Conservation (phyloP, 768 basidiomycete genomes). For the Termitomyces sp. region DNA sequence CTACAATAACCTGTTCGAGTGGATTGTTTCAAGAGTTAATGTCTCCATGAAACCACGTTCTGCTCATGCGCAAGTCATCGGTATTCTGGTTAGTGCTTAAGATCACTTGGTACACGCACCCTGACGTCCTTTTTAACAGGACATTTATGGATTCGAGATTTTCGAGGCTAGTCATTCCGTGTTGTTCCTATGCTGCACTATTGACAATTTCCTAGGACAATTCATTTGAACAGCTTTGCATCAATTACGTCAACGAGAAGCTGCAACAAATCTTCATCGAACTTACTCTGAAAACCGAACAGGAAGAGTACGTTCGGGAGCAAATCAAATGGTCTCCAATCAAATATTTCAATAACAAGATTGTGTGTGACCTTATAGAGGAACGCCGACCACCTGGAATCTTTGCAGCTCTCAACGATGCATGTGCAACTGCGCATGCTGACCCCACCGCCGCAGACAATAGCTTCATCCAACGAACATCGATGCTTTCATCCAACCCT, state of each 20-base stretch:
- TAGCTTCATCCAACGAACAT: constrained; percentile 91
- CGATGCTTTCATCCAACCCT: constrained; percentile 75
- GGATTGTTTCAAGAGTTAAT: constrained; percentile 97
- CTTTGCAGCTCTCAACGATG: constrained; percentile 96
- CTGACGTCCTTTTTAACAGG: constrained; percentile 38
- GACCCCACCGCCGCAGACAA: constrained; percentile 95
- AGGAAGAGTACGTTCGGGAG: constrained; percentile 98
- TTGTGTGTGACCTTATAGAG: constrained; percentile 98
- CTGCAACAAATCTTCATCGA: constrained; percentile 99
- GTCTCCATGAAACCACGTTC: constrained; percentile 90
- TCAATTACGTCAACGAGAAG: constrained; percentile 99
- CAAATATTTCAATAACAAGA: constrained; percentile 98
- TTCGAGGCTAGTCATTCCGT: constrained; percentile 62
- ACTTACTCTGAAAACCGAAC: constrained; percentile 96
- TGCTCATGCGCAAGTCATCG: constrained; percentile 76
- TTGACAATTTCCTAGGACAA: constrained; percentile 59
- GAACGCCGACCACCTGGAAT: constrained; percentile 95
- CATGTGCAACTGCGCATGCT: constrained; percentile 98
- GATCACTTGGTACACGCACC: neutral
- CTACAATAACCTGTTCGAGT: constrained; percentile 98
- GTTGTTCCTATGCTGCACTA: neutral
- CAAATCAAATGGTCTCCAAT: constrained; percentile 99
- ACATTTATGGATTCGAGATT: constrained; percentile 99
- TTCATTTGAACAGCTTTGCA: constrained; percentile 96
- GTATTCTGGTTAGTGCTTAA: constrained; percentile 67